Evolutionary conservation across 2,329 filamentous ascomycete genomes (phyloP).

Genomic region (Pestalotiopsis sp.): DNA sequence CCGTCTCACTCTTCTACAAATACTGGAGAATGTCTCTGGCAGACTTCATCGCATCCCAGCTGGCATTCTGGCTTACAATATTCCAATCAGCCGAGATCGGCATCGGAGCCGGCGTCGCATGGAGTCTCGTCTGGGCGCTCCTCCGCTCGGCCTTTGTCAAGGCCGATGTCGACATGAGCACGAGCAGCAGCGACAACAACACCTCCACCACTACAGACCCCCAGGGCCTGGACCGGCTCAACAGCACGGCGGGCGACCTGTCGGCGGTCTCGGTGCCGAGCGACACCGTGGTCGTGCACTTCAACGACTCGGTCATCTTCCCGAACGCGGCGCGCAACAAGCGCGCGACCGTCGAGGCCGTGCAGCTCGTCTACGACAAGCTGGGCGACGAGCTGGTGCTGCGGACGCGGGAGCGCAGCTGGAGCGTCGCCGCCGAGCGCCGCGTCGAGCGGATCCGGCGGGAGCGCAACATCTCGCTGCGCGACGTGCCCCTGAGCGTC

Average conservation of each 20-base stretch:
- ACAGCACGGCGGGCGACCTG: slow-evolving; percentile 26
- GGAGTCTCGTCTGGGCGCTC: slow-evolving; percentile 64
- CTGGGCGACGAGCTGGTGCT: slow-evolving; percentile 20
- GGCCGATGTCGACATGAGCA: slow-evolving; percentile 26
- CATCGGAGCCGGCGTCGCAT: slow-evolving; percentile 60
- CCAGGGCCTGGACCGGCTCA: slow-evolving; percentile 20
- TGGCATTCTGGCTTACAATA: slow-evolving; percentile 65
- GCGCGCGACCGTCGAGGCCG: slow-evolving; percentile 26
- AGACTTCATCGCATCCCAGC: slow-evolving; percentile 65
- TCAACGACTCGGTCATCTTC: slow-evolving; percentile 61
- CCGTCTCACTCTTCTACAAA: slow-evolving; percentile 59
- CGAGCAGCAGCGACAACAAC: slow-evolving; percentile 22
- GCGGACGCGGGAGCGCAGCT: slow-evolving; percentile 24
- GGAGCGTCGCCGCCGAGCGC: slow-evolving; percentile 30
- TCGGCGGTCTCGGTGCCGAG: slow-evolving; percentile 33
- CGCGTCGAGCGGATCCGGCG: slow-evolving; percentile 28
- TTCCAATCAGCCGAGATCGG: slow-evolving; percentile 63
- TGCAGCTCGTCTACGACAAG: slow-evolving; percentile 30
- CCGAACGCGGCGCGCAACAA: slow-evolving; percentile 55
- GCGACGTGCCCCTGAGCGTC: slow-evolving; percentile 27
- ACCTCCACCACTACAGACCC: slow-evolving; percentile 18
- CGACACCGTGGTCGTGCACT: slow-evolving; percentile 58
- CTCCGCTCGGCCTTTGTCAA: slow-evolving; percentile 56
- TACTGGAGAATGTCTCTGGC: slow-evolving; percentile 67
- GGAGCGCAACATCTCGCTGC: slow-evolving; percentile 21